Evolutionary conservation across 768 basidiomycete genomes (phyloP).

Genomic region (Lactarius sp.): DNA sequence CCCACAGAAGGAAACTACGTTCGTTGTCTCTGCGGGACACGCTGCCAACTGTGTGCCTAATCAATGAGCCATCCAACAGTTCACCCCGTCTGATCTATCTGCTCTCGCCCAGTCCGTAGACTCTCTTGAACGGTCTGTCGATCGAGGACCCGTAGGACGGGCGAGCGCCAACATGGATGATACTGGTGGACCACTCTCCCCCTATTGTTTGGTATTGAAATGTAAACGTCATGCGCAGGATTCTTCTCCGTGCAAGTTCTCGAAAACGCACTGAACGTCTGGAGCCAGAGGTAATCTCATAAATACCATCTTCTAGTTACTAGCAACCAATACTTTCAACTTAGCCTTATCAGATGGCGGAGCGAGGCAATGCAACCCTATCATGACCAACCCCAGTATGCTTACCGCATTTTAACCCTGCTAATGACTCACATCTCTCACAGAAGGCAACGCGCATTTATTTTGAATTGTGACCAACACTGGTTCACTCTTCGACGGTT

Average conservation of each 20-base stretch:
- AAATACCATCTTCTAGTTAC: background rate
- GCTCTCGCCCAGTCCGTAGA: conserved; percentile 68
- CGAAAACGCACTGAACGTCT: conserved; percentile 77
- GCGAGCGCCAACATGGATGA: conserved; percentile 86
- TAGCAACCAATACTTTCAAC: background rate
- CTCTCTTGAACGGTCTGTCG: conserved; percentile 55
- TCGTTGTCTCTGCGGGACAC: conserved; percentile 28
- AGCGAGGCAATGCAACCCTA: conserved; percentile 74
- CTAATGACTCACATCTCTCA: conserved; percentile 14
- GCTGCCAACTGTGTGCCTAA: conserved; percentile 14
- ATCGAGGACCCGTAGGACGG: conserved; percentile 40
- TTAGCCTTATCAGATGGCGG: conserved; percentile 78
- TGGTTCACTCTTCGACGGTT: conserved; percentile 89
- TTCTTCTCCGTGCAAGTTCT: conserved; percentile 92
- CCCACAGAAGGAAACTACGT: conserved; percentile 46
- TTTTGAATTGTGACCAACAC: conserved; percentile 80
- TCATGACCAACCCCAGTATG: conserved; percentile 74
- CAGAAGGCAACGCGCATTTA: conserved; percentile 81
- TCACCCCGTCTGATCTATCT: conserved; percentile 74
- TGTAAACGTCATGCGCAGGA: conserved; percentile 39
- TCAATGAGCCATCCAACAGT: conserved; percentile 40
- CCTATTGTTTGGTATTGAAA: background rate
- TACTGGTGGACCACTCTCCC: conserved; percentile 49
- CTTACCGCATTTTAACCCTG: conserved; percentile 15
- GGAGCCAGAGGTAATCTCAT: conserved; percentile 64